Evolutionary conservation across 2,329 filamentous ascomycete genomes (phyloP).

Genomic region (Aspergillus sp.): DNA sequence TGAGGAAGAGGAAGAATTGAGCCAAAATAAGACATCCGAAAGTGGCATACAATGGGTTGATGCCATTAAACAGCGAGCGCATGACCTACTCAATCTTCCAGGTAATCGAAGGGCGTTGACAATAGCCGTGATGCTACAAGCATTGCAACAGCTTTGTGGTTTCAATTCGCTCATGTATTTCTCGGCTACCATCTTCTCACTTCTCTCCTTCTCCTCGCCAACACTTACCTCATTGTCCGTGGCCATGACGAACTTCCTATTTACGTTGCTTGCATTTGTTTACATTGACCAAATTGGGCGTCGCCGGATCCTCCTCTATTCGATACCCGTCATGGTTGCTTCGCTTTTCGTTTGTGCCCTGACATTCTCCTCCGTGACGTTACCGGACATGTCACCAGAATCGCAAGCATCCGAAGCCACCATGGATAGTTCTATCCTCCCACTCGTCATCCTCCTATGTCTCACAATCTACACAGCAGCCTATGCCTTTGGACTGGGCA

Average conservation of each 20-base stretch:
- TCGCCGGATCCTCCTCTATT: conserved; percentile 75
- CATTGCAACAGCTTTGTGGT: conserved; percentile 82
- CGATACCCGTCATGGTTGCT: conserved; percentile 78
- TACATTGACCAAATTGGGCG: conserved; percentile 79
- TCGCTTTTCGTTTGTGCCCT: conserved; percentile 70
- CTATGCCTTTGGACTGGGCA: conserved; percentile 85
- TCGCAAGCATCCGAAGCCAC: conserved; percentile 18
- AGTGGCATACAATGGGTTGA: conserved; percentile 25
- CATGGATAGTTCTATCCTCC: conserved; percentile 26
- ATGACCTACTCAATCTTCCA: conserved; percentile 42
- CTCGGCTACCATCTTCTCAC: conserved; percentile 75
- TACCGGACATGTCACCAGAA: conserved; percentile 33
- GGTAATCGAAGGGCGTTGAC: conserved; percentile 66
- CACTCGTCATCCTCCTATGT: conserved; percentile 65
- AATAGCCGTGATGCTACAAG: conserved; percentile 85
- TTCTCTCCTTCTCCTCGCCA: conserved; percentile 75
- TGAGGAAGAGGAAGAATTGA: conserved; percentile 60
- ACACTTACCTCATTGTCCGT: conserved; percentile 78
- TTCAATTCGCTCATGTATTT: conserved; percentile 96
- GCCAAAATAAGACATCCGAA: conserved; percentile 18
- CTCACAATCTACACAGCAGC: conserved; percentile 82
- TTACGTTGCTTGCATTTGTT: conserved; percentile 72
- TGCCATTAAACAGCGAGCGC: conserved; percentile 26
- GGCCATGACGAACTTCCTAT: conserved; percentile 78
- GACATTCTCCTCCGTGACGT: conserved; percentile 67